Base-by-base conservation (phyloP, 371 early-diverging fungal species). In the Circinella minor region DNA sequence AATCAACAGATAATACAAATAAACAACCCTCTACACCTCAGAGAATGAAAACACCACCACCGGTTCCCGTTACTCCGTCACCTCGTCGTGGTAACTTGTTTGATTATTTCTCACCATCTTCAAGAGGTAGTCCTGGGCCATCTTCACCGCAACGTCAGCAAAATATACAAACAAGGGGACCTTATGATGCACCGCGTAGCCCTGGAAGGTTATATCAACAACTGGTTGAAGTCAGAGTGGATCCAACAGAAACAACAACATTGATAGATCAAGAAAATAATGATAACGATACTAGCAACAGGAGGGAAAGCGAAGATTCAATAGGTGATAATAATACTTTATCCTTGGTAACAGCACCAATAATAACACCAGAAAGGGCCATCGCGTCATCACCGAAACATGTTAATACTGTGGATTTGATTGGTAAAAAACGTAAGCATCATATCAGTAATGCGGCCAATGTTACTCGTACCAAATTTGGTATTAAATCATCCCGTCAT, bases 21-120 rank as follows among this genome's bases (percentile, higher is more conserved):
- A 57, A 57, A 57, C 14, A 57, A 34, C n/a, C 57, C 3, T 9
- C 36, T 14, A 11, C 39, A 61, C 10, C 10, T 36, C 10, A 39
- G 61, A 3, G 34, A 46, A 8, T 10, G 46, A 3, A 4, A 38
- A 38, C 62, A 4, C 15, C 39, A 36, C 39, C 62, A 15, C 17
- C 64, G 20, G 37, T 13, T 27, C 27, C 36, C 17, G 55, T 34
- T 20, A 17, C 48, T 7, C 17, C 47, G 7, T 17, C 47, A 36
- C 65, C 17, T 36, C 65, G 51, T 17, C 34, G 65, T 34, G 37
- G 65, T 8, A 65, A 65, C 17, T 11, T 65, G 0, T 65, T 65
- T 17, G 65, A 65, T 27, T 65, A 65, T 54, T 65, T 65, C 55
- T 17, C 63, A 46, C 14, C 63, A 63, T 27, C 27, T 27, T 46